These are phyloP conservation scores for Dissophora ornata DNA, from an alignment of 192 early-diverging fungal genomes.

Conservation along the genomic window DNA sequence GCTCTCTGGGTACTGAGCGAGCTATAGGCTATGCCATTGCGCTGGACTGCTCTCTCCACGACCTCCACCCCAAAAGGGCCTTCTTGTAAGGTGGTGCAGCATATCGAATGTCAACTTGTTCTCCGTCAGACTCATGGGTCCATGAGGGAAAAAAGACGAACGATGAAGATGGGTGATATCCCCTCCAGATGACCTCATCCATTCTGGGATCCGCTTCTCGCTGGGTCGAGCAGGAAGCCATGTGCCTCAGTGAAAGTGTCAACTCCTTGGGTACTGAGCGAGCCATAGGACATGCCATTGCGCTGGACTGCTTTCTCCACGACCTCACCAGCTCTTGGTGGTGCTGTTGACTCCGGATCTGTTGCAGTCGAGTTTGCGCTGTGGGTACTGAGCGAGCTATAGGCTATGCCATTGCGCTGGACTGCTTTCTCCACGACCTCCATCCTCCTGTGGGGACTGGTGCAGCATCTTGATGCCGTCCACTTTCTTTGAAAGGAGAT, in stretches of 20 bases:
- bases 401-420: background rate
- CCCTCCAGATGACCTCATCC: constrained; percentile 23
- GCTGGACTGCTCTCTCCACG: no score
- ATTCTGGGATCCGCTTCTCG: constrained; percentile 27
- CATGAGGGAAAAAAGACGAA: constrained; percentile 21
- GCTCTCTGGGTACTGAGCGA: no score
- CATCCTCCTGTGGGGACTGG: constrained; percentile 5
- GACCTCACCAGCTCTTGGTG: constrained; percentile 1
- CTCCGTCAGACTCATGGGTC: constrained; percentile 33
- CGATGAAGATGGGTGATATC: background rate
- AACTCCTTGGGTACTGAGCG: constrained; percentile 14
- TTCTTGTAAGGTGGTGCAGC: constrained; percentile 21
- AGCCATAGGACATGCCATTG: background rate
- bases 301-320: constrained; percentile 1
- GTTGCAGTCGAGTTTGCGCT: constrained; percentile 10
- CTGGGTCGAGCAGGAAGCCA: constrained; percentile 10
- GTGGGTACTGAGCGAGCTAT: constrained; percentile 18
- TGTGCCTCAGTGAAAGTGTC: background rate
- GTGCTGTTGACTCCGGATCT: constrained; percentile 4
- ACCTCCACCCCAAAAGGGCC: no score
- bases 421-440: constrained; percentile 11
- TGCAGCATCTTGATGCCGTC: constrained; percentile 2
- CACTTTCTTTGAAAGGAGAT: no score
- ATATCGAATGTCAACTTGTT: constrained; percentile 12
- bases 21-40: no score